Conservation (phyloP, 768 basidiomycete genomes). For the Pisolithus sp. region DNA sequence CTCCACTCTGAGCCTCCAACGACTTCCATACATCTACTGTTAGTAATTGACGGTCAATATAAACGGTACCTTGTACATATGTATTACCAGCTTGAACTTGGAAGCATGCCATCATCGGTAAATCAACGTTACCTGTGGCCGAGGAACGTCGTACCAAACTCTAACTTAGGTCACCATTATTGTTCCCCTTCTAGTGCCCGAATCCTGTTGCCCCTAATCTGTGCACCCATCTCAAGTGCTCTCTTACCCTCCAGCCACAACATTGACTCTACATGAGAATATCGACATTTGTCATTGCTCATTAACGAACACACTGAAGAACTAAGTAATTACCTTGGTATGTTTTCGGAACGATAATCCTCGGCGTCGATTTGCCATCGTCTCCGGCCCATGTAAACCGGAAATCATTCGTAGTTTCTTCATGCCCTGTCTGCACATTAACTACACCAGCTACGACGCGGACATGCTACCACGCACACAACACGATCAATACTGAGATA, state of each 20-base stretch:
- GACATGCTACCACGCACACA: constrained; percentile 44
- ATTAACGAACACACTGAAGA: background rate
- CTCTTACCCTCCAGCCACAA: constrained; percentile 75
- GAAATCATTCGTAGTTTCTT: constrained; percentile 70
- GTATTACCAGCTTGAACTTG: no score
- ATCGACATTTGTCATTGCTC: background rate
- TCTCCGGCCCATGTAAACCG: constrained; percentile 65
- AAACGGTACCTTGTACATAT: background rate
- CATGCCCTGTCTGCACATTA: constrained; percentile 55
- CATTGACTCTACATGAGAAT: constrained; percentile 60
- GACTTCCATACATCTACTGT: no score
- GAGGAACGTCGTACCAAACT: background rate
- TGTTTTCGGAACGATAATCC: constrained; percentile 60
- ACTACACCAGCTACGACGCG: constrained; percentile 69
- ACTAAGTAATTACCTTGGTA: constrained; percentile 46
- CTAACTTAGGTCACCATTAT: background rate
- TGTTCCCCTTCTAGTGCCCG: background rate
- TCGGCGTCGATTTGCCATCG: constrained; percentile 28
- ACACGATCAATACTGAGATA: background rate
- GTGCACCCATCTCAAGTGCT: constrained; percentile 61
- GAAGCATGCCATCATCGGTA: no score
- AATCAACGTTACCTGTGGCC: no score
- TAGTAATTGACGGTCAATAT: background rate
- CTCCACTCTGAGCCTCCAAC: no score
- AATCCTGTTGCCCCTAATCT: constrained; percentile 41